A percentile compares a stretch with the other conserved stretches of the same genome.
phyloP scores from a whole-genome alignment of 495 filamentous ascomycete genomes.

The Aspergillus hancockii region DNA sequence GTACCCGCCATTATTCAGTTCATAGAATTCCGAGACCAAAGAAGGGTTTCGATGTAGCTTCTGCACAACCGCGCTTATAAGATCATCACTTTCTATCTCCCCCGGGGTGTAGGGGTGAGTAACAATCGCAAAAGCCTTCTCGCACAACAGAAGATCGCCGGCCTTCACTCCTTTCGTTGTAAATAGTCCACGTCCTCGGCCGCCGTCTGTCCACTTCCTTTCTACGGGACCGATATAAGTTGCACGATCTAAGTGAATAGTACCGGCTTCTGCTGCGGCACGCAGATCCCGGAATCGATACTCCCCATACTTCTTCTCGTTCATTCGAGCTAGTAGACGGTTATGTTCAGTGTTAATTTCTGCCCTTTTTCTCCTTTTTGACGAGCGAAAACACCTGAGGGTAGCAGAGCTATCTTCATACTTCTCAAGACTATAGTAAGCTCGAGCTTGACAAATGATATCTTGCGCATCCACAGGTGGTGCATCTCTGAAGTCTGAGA shows the following conservation, averaged over 20 bases:
- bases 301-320: slow-evolving; percentile 23
- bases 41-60: slow-evolving; percentile 54
- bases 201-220: no score
- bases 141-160: slow-evolving; percentile 56
- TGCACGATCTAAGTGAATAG: slow-evolving; percentile 41
- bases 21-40: slow-evolving; percentile 35
- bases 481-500: no score
- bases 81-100: no score
- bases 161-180: slow-evolving; percentile 47
- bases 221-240: slow-evolving; percentile 40
- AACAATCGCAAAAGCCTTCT: slow-evolving; percentile 51
- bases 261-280: slow-evolving; percentile 22
- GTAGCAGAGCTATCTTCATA: no score
- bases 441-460: no score
- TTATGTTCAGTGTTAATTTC: no score
- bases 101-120: no score
- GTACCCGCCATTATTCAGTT: slow-evolving; percentile 46
- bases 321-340: no score
- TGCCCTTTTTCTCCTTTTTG: no score
- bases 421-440: no score
- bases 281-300: slow-evolving; percentile 43
- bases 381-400: no score
- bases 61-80: slow-evolving; percentile 13
- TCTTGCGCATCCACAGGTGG: no score
- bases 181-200: slow-evolving; percentile 48